Evolutionary conservation across 805 yeast genomes (phyloP).

Genomic region (Hanseniaspora guilliermondii): DNA sequence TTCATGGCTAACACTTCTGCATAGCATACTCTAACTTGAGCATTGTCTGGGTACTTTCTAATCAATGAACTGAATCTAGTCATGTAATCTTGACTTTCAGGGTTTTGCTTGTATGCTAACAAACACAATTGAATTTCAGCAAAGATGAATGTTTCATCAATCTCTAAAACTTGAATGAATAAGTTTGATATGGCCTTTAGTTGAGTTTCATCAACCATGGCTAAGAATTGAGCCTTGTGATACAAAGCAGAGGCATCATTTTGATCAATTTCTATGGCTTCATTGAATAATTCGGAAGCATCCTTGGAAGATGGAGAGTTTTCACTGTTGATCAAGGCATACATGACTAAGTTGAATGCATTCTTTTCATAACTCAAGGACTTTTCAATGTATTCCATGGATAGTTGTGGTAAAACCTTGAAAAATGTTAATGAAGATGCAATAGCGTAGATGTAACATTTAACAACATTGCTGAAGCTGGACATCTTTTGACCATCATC

Average conservation of each 20-base stretch:
- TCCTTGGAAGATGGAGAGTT: constrained; percentile 44
- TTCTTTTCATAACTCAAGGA: constrained; percentile 61
- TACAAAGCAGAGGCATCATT: constrained; percentile 72
- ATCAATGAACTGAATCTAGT: constrained; percentile 57
- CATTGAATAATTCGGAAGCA: constrained; percentile 54
- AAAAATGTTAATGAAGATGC: constrained; percentile 73
- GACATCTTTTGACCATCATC: constrained; percentile 50
- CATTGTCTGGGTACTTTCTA: constrained; percentile 65
- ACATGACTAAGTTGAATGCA: constrained; percentile 67
- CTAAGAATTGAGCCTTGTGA: constrained; percentile 79
- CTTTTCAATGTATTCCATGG: constrained; percentile 35
- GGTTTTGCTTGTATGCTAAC: constrained; percentile 69
- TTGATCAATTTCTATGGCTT: constrained; percentile 59
- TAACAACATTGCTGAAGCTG: constrained; percentile 21
- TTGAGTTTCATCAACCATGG: constrained; percentile 67
- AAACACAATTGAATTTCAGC: constrained; percentile 90
- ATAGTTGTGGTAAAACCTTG: constrained; percentile 55
- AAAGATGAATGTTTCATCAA: constrained; percentile 64
- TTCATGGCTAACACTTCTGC: constrained; percentile 86
- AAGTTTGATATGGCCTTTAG: constrained; percentile 51
- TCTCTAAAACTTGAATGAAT: constrained; percentile 61
- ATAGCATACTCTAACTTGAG: constrained; percentile 88
- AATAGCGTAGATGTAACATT: constrained; percentile 38
- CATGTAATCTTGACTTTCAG: constrained; percentile 43
- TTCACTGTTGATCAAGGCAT: constrained; percentile 77